Evolutionary conservation across 2,329 filamentous ascomycete genomes (phyloP).

Genomic region (Trichoderma afroharzianum): DNA sequence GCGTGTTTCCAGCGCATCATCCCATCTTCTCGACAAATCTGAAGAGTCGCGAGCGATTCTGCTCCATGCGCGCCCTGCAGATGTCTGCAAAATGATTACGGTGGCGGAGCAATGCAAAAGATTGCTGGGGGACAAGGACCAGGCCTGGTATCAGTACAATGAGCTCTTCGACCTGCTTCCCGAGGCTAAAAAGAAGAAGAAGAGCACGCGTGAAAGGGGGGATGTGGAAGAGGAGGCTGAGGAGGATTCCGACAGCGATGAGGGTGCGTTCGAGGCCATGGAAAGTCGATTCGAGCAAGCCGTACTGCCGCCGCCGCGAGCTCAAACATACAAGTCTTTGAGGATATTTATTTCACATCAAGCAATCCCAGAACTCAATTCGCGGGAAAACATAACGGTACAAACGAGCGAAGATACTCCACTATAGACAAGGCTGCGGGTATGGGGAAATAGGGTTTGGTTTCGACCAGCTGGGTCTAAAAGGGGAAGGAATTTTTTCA

Average conservation of each 20-base stretch:
- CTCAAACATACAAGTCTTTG: slow-evolving; percentile 51
- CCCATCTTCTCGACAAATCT: slow-evolving; percentile 39
- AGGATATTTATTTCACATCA: slow-evolving; percentile 56
- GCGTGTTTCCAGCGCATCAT: slow-evolving; percentile 44
- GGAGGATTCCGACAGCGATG: slow-evolving; percentile 28
- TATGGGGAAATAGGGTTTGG: background rate
- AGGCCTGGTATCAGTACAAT: slow-evolving; percentile 56
- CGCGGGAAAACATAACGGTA: slow-evolving; percentile 42
- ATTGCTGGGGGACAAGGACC: slow-evolving; percentile 45
- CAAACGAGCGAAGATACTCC: slow-evolving; percentile 41
- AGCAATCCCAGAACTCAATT: slow-evolving; percentile 53
- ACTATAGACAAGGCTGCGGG: background rate
- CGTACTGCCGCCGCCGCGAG: slow-evolving; percentile 43
- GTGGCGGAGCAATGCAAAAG: slow-evolving; percentile 64
- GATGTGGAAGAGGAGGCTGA: slow-evolving; percentile 37
- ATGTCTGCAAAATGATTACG: slow-evolving; percentile 63
- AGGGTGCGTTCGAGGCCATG: slow-evolving; percentile 55
- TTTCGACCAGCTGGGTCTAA: background rate
- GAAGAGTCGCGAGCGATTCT: slow-evolving; percentile 38
- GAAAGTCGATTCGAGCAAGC: slow-evolving; percentile 55
- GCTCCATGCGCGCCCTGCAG: slow-evolving; percentile 47
- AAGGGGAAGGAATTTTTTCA: background rate
- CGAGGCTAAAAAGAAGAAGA: slow-evolving; percentile 20
- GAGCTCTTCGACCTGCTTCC: slow-evolving; percentile 48
- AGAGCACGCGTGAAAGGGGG: slow-evolving; percentile 39